Base-by-base conservation (phyloP, 257 asterid genomes). In the Plectranthus barbatus region DNA sequence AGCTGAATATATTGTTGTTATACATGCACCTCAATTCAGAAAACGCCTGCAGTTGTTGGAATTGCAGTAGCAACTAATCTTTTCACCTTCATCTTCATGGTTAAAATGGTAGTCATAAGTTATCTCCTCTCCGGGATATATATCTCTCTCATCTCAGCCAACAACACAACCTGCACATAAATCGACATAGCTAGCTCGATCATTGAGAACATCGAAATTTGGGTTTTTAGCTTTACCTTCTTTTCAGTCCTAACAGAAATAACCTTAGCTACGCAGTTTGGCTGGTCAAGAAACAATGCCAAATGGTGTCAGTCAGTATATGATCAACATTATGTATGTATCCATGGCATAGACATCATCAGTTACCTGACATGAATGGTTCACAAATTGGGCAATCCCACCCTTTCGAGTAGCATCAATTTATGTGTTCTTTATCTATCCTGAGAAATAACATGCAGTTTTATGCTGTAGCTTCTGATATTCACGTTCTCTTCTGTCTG, bases 121-220 rank as follows among this genome's bases (percentile, higher is more conserved):
- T 36, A 82, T 77, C 81, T 85, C 93, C 81, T 85, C 93, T 49
- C 93, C 93, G 19, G 93, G 93, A 69, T 78, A 82, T 66, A 82
- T 74, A 44, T 82, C 89, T 71, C 93, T 82, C 62, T 82, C 85
- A 18, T 82, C 62, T 82, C 85, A 18, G 86, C 85, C 14, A 78
- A 73, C 70, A 80, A 84, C 23, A 84, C 77, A 36, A 82, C 92
- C 92, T 84, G 74, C 42, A 24, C 81, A 72, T 52, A 24, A 17
- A 21, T 42, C 41, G 9, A 36, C 12, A 36, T 4, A 31, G 0
- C 36, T 31, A 2, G 5, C n/a, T n/a, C n/a, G n/a, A n/a, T n/a
- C 7, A 31, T 31, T 31, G 7, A 31, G 36, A 31, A 31, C 0
- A 31, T 31, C 7, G 36, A 31, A 31, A 26, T 3, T 6, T 4